Conservation (phyloP, 106 monocot species). For the Dioscorea zingiberensis region DNA sequence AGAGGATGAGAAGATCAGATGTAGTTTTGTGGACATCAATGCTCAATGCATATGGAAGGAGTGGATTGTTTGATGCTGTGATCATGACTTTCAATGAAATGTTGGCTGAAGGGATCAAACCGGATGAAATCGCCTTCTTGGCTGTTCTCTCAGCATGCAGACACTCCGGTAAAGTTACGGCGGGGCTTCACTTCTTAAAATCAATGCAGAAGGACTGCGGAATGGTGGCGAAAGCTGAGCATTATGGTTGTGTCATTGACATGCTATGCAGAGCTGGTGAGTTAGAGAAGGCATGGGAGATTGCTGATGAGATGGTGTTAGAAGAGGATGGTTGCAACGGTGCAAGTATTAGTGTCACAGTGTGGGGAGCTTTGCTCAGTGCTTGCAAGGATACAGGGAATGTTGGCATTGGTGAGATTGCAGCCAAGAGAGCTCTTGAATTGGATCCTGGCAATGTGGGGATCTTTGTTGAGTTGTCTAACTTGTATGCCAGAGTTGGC, state of each 20-base stretch:
- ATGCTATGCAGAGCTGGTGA: conserved; percentile 64
- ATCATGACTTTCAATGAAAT: conserved; percentile 42
- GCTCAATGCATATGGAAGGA: conserved; percentile 47
- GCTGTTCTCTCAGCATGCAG: conserved; percentile 59
- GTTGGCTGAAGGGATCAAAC: conserved; percentile 27
- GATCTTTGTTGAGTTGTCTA: conserved; percentile 50
- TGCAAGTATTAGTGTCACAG: conserved; percentile 11
- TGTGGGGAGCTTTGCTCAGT: conserved; percentile 50
- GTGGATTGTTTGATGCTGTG: conserved; percentile 41
- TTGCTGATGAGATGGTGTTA: conserved; percentile 24
- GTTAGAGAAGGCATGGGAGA: conserved; percentile 39
- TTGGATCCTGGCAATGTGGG: conserved; percentile 47
- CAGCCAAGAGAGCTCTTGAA: conserved; percentile 42
- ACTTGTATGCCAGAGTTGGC: conserved; percentile 54
- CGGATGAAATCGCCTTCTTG: conserved; percentile 50
- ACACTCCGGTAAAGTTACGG: conserved; percentile 27
- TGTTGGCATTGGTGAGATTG: conserved; percentile 33
- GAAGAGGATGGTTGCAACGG: neutral
- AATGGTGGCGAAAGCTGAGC: conserved; percentile 37
- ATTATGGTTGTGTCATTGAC: conserved; percentile 55
- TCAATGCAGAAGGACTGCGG: conserved; percentile 19
- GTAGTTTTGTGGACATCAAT: conserved; percentile 68
- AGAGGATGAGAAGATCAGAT: conserved; percentile 23
- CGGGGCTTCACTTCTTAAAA: conserved; percentile 44
- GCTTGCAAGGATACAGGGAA: conserved; percentile 45